Conservation (phyloP, 106 monocot species). For the Dioscorea zingiberensis region DNA sequence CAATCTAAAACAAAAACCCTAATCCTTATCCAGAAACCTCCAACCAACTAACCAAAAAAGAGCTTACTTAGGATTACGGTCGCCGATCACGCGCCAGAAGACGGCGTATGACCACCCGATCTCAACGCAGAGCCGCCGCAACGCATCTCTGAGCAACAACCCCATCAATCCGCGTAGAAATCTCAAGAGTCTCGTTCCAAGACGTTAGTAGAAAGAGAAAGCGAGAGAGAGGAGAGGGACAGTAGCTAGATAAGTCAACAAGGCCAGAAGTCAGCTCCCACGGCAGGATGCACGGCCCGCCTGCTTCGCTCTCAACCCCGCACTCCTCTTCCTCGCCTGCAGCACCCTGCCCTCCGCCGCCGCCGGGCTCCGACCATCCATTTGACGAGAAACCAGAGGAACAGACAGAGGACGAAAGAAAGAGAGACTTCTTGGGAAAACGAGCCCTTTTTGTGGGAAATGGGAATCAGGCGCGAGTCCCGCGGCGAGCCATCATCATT, state of each 20-base stretch:
- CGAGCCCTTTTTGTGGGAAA: too few relatives aligned
- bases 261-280: slow-evolving; percentile 15
- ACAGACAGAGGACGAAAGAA: background rate
- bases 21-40: too few relatives aligned
- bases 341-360: slow-evolving; percentile 19
- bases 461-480: too few relatives aligned
- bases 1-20: background rate
- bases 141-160: slow-evolving; percentile 26
- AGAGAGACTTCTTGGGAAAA: background rate
- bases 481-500: too few relatives aligned
- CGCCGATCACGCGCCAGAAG: slow-evolving; percentile 50
- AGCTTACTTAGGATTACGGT: slow-evolving; percentile 38
- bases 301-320: slow-evolving; percentile 40
- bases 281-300: slow-evolving; percentile 52
- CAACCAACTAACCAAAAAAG: too few relatives aligned
- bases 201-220: background rate
- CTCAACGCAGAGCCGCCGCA: slow-evolving; percentile 62
- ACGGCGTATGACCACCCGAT: slow-evolving; percentile 87
- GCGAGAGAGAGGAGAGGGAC: background rate
- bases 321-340: slow-evolving; percentile 30
- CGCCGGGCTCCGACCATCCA: slow-evolving; percentile 21
- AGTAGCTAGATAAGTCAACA: background rate
- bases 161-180: slow-evolving; percentile 19
- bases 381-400: slow-evolving; percentile 6
- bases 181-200: background rate